These are phyloP conservation scores for Hirschfeldia incana DNA, from an alignment of 345 rosid genomes.

Conservation along the genomic window DNA sequence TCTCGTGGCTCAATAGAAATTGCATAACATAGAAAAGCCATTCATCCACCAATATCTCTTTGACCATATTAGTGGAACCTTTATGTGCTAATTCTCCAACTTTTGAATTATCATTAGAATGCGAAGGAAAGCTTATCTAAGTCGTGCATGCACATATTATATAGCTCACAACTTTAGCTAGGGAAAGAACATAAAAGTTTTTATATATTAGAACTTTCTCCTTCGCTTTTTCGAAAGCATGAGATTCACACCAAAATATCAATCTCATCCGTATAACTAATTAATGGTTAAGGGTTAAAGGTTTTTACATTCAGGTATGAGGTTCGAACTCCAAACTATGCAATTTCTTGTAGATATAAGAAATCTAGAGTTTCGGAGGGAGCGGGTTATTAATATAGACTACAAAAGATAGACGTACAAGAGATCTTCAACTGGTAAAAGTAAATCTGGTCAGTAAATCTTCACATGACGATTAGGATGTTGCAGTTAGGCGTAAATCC, in stretches of 20 bases:
- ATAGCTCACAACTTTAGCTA: neutral
- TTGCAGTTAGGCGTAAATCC: no score
- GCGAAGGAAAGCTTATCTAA: slow-evolving; percentile 26
- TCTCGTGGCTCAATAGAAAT: slow-evolving; percentile 28
- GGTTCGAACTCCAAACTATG: no score
- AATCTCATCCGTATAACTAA: neutral
- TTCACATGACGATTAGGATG: no score
- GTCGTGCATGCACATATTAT: slow-evolving; percentile 1
- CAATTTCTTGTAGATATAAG: no score
- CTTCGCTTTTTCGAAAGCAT: neutral
- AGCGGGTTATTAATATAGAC: no score
- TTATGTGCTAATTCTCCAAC: slow-evolving; percentile 29
- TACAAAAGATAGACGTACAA: no score
- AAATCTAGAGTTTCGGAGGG: no score
- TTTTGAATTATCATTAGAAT: slow-evolving; percentile 28
- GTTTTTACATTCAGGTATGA: no score
- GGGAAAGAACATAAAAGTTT: neutral
- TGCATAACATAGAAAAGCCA: slow-evolving; percentile 19
- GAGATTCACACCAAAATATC: neutral
- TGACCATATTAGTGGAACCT: slow-evolving; percentile 40
- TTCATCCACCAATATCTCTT: slow-evolving; percentile 34
- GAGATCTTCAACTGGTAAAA: no score
- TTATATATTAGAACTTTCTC: neutral
- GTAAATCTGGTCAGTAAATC: no score
- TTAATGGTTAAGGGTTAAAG: neutral